Base-by-base conservation (phyloP, 2,329 filamentous ascomycete species). In the Trichoderma asperellum region DNA sequence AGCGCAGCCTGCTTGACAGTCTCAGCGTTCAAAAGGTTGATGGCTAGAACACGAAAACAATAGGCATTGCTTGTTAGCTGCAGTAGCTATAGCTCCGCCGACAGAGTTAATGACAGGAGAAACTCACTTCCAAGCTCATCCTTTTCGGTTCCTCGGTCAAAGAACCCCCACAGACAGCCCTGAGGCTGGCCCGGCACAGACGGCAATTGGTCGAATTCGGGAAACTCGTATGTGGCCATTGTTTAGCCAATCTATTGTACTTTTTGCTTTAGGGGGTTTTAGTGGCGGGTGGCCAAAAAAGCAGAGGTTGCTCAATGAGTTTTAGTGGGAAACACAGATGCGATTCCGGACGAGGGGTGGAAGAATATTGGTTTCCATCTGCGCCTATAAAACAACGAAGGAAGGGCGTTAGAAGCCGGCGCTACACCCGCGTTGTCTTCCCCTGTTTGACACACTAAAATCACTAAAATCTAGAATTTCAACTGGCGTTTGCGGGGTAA, bases 71-170 rank as follows among this genome's bases (percentile, higher is more conserved):
- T 4, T 49, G 47, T 49, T 12, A 43, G 40, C 40, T 32, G 5
- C 40, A 43, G n/a, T 7, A 43, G 16, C 37, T 5, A 40, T 2
- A 40, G 3, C 35, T 16, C 3, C 5, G 37, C 37, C 5, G 32
- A 32, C 10, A 14, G 5, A 37, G 10, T 37, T 37, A 12, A 4
- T 37, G 10, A 12, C 6, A 24, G 10, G 37, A 16, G 58, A 29
- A 40, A 4, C 59, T 49, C n/a, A 61, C 59, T 61, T n/a, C 59
- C 59, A 7, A 61, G 40, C 40, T 61, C 59, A 49, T 61, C 59
- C 40, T 61, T 49, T 4, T 49, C 29, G 29, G 27, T 27, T 14
- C 43, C 59, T 29, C 43, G 43, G 18, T 61, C 59, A 2, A 61
- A 61, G 14, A 61, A 47, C 8, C 59, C 40, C 59, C 59, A 61